Conservation (phyloP, 1,284 basidiomycete genomes). For the Leccinum griseonigrum region DNA sequence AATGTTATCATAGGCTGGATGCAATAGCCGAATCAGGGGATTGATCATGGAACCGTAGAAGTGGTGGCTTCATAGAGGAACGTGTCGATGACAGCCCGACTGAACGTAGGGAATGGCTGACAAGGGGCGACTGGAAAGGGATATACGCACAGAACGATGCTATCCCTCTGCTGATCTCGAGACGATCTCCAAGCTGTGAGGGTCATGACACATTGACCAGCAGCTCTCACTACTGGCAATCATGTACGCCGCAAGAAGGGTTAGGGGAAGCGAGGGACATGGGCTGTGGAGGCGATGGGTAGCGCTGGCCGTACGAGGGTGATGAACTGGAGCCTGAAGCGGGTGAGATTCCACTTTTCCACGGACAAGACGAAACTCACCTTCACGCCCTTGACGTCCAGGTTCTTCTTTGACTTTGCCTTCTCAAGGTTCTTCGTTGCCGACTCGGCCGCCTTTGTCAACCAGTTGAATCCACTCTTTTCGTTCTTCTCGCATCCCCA, state of each 20-base stretch:
- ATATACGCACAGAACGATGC: conserved; percentile 65
- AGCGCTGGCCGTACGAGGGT: too few species aligned
- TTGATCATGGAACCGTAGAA: conserved; percentile 54
- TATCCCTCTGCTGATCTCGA: conserved; percentile 73
- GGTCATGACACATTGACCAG: conserved; percentile 79
- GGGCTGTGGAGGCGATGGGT: too few species aligned
- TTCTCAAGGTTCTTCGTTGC: conserved; percentile 79
- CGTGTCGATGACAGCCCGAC: conserved; percentile 61
- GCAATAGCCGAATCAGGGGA: conserved; percentile 72
- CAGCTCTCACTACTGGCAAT: conserved; percentile 66
- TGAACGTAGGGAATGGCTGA: conserved; percentile 54
- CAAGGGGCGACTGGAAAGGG: conserved; percentile 59
- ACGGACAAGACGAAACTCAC: conserved; percentile 28
- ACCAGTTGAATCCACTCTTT: conserved; percentile 77
- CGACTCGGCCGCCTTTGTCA: conserved; percentile 76
- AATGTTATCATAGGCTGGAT: conserved; percentile 49
- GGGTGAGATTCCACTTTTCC: background rate
- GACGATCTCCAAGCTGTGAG: conserved; percentile 71
- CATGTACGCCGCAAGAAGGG: too few species aligned
- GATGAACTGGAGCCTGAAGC: too few species aligned
- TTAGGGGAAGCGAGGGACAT: too few species aligned
- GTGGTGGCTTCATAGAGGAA: conserved; percentile 70
- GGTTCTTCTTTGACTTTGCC: conserved; percentile 42
- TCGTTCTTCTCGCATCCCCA: conserved; percentile 64
- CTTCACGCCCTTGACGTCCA: conserved; percentile 40